Conservation (phyloP, 331 rosid genomes). For the Spiraea crenata region DNA sequence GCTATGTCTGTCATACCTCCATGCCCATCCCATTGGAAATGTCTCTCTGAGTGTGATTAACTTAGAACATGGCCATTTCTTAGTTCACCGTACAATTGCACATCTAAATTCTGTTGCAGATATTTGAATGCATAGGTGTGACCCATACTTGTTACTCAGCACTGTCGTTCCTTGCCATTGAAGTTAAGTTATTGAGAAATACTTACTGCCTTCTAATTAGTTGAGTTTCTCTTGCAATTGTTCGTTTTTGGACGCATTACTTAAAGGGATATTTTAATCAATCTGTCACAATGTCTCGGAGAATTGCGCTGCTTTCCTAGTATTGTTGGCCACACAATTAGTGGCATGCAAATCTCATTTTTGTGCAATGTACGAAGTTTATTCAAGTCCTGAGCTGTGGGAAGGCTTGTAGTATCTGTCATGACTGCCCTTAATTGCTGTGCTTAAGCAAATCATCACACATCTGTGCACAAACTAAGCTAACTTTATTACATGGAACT, state of each 20-base stretch:
- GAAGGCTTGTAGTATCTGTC: no score
- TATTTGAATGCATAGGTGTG: slow-evolving; percentile 24
- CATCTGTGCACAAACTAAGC: neutral
- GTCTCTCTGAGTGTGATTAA: neutral
- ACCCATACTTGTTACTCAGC: slow-evolving; percentile 5
- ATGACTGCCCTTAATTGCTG: neutral
- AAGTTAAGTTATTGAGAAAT: slow-evolving; percentile 23
- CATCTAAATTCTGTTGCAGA: slow-evolving; percentile 27
- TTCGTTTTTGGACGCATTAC: neutral
- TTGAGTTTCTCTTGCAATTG: neutral
- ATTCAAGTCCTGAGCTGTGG: no score
- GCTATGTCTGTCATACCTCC: neutral
- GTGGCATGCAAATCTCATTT: neutral
- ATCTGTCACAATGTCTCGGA: no score
- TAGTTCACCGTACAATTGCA: slow-evolving; percentile 16
- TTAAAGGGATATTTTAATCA: no score
- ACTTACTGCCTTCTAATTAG: neutral
- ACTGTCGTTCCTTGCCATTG: slow-evolving; percentile 22
- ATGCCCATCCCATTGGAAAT: neutral
- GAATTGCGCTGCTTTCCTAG: no score
- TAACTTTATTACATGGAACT: neutral
- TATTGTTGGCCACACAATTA: neutral
- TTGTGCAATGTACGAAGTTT: no score
- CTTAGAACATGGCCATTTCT: slow-evolving; percentile 6
- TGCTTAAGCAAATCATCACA: neutral